Evolutionary conservation across 1,284 basidiomycete species (phyloP).

Genomic region (Vanrija sp.): DNA sequence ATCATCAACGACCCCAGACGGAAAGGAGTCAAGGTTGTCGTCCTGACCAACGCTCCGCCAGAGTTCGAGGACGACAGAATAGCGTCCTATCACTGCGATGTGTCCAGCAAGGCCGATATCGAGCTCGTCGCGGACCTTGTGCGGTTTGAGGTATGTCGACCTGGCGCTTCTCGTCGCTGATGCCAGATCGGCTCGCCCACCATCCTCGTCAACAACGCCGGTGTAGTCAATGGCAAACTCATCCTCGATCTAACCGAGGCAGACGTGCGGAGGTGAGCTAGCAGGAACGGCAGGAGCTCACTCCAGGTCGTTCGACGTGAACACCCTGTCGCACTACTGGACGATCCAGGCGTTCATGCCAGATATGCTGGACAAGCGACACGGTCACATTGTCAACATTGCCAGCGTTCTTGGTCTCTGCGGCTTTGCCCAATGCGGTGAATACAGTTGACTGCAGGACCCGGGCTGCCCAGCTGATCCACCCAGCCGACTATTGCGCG

Average conservation of each 20-base stretch:
- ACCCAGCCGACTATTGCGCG: constrained; percentile 75
- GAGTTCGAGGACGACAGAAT: constrained; percentile 49
- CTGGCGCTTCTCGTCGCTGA: neutral
- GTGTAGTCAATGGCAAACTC: constrained; percentile 84
- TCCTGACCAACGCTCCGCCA: constrained; percentile 72
- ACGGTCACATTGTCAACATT: constrained; percentile 84
- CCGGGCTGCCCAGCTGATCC: neutral
- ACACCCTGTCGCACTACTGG: constrained; percentile 86
- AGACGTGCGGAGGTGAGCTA: constrained; percentile 72
- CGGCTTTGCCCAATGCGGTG: constrained; percentile 75
- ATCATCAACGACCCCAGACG: constrained; percentile 59
- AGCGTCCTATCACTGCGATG: constrained; percentile 75
- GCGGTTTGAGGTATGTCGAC: constrained; percentile 61
- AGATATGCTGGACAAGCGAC: constrained; percentile 68
- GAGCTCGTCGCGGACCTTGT: constrained; percentile 65
- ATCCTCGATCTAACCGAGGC: constrained; percentile 70
- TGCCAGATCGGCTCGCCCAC: constrained; percentile 80
- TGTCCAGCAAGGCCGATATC: constrained; percentile 80
- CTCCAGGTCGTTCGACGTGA: constrained; percentile 81
- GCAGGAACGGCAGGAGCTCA: neutral
- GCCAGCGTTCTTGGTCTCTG: constrained; percentile 73
- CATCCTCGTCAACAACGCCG: constrained; percentile 90
- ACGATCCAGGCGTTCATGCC: constrained; percentile 90
- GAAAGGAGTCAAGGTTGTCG: constrained; percentile 69
- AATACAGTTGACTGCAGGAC: constrained; percentile 36